These are phyloP conservation scores for Neurospora sp. DNA, from an alignment of 2,329 filamentous ascomycete genomes.

Conservation along the genomic window DNA sequence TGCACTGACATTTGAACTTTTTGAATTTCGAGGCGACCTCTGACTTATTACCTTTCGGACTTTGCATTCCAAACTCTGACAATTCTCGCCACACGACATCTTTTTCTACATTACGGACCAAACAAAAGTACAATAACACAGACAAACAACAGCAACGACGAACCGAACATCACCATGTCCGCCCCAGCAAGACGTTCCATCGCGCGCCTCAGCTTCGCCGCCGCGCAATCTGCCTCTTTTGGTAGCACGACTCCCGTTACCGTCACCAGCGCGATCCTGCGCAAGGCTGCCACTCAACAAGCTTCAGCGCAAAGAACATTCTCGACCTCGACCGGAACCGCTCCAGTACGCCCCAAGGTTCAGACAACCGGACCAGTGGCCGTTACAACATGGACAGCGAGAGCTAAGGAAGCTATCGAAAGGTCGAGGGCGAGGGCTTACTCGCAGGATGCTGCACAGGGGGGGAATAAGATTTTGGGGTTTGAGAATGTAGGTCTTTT, in stretches of 20 bases:
- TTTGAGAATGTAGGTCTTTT: constrained; percentile 32
- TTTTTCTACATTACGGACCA: not conserved
- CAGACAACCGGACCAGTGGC: not conserved
- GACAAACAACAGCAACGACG: not conserved
- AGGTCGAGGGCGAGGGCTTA: constrained; percentile 15
- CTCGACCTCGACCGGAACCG: not conserved
- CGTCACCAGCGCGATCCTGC: not conserved
- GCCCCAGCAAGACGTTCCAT: constrained; percentile 2
- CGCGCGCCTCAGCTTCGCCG: not conserved
- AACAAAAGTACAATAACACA: not conserved
- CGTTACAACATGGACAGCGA: not conserved
- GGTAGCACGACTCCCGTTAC: too few species aligned
- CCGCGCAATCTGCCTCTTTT: not conserved
- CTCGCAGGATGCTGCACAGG: constrained; percentile 15
- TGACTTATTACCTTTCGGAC: not conserved
- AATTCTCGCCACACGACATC: not conserved
- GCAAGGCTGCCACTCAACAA: not conserved
- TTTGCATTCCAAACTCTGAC: not conserved
- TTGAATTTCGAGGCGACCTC: too few species aligned
- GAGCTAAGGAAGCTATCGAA: not conserved
- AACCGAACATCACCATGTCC: not conserved
- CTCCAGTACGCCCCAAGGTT: not conserved
- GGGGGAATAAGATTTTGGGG: constrained; percentile 32
- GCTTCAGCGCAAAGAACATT: not conserved
- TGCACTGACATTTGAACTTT: not conserved